Evolutionary conservation across 2,329 filamentous ascomycete genomes (phyloP).

Genomic region (Botrytis pseudocinerea): DNA sequence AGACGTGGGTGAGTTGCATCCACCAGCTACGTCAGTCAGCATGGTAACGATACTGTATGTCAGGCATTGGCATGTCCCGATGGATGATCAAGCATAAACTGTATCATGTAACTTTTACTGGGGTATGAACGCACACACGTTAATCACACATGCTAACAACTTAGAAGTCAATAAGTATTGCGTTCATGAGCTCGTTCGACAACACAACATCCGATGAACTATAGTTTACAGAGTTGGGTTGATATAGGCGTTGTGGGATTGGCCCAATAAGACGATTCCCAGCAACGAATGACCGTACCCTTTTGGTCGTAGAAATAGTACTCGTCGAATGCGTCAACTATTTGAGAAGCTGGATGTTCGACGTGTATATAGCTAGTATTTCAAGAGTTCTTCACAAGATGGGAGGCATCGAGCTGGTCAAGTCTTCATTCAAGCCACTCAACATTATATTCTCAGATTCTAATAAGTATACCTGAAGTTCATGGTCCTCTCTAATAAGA

Average conservation of each 20-base stretch:
- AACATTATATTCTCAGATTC: not conserved
- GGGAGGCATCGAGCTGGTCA: not conserved
- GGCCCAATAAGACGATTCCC: too few species aligned
- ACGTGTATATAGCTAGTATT: not conserved
- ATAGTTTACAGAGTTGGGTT: not conserved
- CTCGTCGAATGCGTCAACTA: not conserved
- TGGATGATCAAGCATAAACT: constrained; percentile 20
- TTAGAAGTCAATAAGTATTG: constrained; percentile 1
- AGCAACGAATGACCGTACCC: not conserved
- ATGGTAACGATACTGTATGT: not conserved
- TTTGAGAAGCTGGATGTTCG: not conserved
- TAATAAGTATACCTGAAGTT: constrained; percentile 40
- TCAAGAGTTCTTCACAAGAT: not conserved
- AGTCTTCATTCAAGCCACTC: not conserved
- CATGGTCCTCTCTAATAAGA: constrained; percentile 48
- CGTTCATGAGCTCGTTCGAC: not conserved
- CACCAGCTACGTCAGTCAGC: constrained; percentile 13
- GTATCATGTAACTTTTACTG: constrained; percentile 3
- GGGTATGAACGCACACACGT: not conserved
- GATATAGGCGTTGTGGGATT: not conserved
- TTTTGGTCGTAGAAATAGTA: not conserved
- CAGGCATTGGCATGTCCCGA: constrained; percentile 2
- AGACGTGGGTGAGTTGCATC: not conserved
- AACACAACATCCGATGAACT: not conserved
- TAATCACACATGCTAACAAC: not conserved